Base-by-base conservation (phyloP, 192 early-diverging fungal species). In the Entomortierella chlamydospora region DNA sequence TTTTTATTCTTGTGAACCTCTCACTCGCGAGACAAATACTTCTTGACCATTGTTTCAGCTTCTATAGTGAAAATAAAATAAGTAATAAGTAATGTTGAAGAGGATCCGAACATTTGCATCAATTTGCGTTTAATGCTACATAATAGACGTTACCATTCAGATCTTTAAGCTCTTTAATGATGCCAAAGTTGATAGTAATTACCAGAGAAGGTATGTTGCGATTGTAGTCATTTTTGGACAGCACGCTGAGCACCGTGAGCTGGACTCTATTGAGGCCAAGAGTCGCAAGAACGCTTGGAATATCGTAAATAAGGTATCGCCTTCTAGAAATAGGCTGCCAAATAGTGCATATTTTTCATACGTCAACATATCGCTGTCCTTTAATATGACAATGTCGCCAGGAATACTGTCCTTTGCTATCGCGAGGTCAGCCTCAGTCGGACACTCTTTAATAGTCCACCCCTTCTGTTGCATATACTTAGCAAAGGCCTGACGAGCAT, bases 141-240 rank as follows among this genome's bases (percentile, higher is more conserved):
- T n/a, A n/a, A n/a, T n/a, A n/a, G n/a, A n/a, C n/a, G n/a, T n/a
- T n/a, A n/a, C n/a, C n/a, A n/a, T n/a, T n/a, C n/a, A n/a, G n/a
- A n/a, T n/a, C n/a, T n/a, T n/a, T n/a, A n/a, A n/a, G n/a, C n/a
- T n/a, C n/a, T n/a, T 61, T 61, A 13, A 54, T 28, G 26, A 54
- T 54, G 52, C 52, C 52, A 54, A 54, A 54, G 26, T 54, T 54
- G 15, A 54, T 39, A 25, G 43, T 41, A 11, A 23, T 5, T 42
- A 39, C 59, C 1, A 61, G 59, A 23, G n/a, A 26, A 8, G 39
- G 42, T 26, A 47, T 61, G 10, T 45, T 61, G 22, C 26, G n/a
- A 28, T 45, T 42, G 42, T 61, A 61, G 12, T 47, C 42, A 12
- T 61, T 57, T 37, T 57, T 57, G 33, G 56, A 57, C 1, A 61